Evolutionary conservation across 2,329 filamentous ascomycete species (phyloP).

Genomic region (Ceratocystis albifundus): DNA sequence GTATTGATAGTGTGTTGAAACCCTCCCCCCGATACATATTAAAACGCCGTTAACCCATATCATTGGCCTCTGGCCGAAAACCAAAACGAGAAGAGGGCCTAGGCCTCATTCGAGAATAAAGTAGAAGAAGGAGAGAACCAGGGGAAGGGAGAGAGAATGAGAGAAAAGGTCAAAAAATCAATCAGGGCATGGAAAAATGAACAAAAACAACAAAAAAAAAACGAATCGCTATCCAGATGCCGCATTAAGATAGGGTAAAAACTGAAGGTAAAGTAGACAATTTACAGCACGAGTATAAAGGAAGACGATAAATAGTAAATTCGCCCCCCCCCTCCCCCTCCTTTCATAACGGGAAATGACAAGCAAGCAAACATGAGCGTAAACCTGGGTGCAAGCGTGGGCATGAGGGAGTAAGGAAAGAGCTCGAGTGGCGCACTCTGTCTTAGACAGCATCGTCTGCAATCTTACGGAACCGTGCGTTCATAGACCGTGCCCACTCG

Average conservation of each 20-base stretch:
- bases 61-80: not conserved
- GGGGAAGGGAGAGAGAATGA: not conserved
- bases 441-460: conserved; percentile 22
- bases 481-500: conserved; percentile 49
- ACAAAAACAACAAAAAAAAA: conserved; percentile 11
- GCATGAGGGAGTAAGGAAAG: not conserved
- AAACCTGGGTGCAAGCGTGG: no score
- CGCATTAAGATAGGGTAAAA: conserved; percentile 11
- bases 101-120: conserved; percentile 4
- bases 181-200: not conserved
- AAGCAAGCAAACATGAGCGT: not conserved
- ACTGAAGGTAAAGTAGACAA: not conserved
- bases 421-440: not conserved
- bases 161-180: not conserved
- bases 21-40: not conserved
- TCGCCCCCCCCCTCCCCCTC: not conserved
- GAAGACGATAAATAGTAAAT: not conserved
- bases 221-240: conserved; percentile 13
- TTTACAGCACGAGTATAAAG: not conserved
- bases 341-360: not conserved
- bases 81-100: conserved; percentile 1
- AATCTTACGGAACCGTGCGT: conserved; percentile 24
- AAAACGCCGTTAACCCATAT: conserved; percentile 12
- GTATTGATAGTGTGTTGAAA: not conserved
- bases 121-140: not conserved